Conservation (phyloP, 345 rosid genomes). For the Acer campestre region DNA sequence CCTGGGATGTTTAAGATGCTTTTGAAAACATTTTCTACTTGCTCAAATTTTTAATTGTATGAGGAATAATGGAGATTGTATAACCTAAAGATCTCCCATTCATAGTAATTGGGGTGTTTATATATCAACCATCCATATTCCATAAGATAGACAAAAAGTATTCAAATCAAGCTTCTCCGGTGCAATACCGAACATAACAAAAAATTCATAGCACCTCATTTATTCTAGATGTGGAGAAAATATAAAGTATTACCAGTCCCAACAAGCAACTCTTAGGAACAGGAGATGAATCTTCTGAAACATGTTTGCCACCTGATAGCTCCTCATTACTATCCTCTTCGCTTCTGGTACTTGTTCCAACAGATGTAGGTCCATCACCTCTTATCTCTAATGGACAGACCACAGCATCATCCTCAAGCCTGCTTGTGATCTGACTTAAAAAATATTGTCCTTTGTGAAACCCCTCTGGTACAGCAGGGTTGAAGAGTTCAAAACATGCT, state of each 20-base stretch:
- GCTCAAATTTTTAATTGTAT: neutral
- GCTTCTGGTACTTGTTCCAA: slow-evolving; percentile 35
- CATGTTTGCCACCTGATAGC: slow-evolving; percentile 33
- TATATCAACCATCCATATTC: neutral
- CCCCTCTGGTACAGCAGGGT: slow-evolving; percentile 52
- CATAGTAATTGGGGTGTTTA: neutral
- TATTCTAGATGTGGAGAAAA: slow-evolving; percentile 7
- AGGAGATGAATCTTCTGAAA: slow-evolving; percentile 38
- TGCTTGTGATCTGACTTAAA: slow-evolving; percentile 56
- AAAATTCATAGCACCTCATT: neutral
- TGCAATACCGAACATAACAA: neutral
- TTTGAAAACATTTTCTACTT: neutral
- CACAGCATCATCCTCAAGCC: slow-evolving; percentile 39
- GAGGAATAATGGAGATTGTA: neutral
- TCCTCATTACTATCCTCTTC: slow-evolving; percentile 34
- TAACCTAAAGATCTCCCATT: neutral
- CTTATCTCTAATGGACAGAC: slow-evolving; percentile 28
- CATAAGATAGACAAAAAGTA: neutral
- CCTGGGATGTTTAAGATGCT: neutral
- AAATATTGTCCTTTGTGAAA: slow-evolving; percentile 61
- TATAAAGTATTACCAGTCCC: slow-evolving; percentile 63
- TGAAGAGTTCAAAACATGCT: slow-evolving; percentile 76
- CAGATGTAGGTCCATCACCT: slow-evolving; percentile 42
- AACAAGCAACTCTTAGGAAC: slow-evolving; percentile 57
- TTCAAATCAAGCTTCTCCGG: neutral